Conservation (phyloP, 305 asterid species). For the Rubia peregrina region DNA sequence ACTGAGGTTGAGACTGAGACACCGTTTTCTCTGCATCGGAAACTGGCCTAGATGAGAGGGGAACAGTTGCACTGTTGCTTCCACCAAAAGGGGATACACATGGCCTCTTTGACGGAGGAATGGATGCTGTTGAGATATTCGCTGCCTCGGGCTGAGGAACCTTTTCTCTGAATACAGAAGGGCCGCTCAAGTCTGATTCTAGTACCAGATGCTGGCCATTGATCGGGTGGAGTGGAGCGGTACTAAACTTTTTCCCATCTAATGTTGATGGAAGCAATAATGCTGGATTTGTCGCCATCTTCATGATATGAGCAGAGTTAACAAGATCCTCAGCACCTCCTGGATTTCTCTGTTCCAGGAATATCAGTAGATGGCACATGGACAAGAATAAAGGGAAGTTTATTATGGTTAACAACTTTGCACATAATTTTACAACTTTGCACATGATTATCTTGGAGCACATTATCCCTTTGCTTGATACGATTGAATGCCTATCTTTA, state of each 20-base stretch:
- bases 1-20: conserved; percentile 19
- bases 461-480: neutral
- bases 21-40: conserved; percentile 35
- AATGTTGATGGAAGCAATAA: conserved; percentile 41
- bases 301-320: conserved; percentile 44
- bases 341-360: conserved; percentile 45
- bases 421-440: neutral
- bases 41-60: conserved; percentile 37
- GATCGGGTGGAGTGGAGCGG: conserved; percentile 37
- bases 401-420: neutral
- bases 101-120: conserved; percentile 35
- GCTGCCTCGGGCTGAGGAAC: conserved; percentile 35
- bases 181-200: conserved; percentile 50
- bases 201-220: conserved; percentile 54
- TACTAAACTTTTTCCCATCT: conserved; percentile 41
- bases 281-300: conserved; percentile 40
- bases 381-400: neutral
- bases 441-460: neutral
- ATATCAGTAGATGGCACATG: neutral
- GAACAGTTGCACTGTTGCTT: conserved; percentile 33
- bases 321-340: conserved; percentile 41
- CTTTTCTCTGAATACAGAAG: conserved; percentile 44
- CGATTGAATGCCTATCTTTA: neutral
- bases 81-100: conserved; percentile 35
- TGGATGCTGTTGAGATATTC: conserved; percentile 29